phyloP scores from a whole-genome alignment of 345 rosid species.

The Hibiscus mutabilis region DNA sequence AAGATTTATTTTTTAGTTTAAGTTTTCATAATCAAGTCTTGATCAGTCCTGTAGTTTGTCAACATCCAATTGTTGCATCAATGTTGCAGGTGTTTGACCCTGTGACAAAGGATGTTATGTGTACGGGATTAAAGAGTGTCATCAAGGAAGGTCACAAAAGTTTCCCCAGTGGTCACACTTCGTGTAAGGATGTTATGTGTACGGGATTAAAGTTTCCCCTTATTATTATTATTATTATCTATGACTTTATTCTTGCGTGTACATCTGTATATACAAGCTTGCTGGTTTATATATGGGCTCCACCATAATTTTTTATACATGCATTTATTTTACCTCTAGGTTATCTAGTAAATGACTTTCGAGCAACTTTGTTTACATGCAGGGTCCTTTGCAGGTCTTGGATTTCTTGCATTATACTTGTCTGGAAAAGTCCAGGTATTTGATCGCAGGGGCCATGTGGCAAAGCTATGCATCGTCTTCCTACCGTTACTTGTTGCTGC shows the following conservation, averaged over 20 bases:
- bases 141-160: slow-evolving; percentile 93
- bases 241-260: too few species aligned
- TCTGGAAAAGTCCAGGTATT: slow-evolving; percentile 74
- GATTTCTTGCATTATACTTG: slow-evolving; percentile 63
- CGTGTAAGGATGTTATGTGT: too few species aligned
- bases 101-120: slow-evolving; percentile 54
- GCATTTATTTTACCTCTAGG: slow-evolving; percentile 4
- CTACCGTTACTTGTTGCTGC: slow-evolving; percentile 73
- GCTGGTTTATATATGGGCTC: not conserved
- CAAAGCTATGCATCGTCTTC: slow-evolving; percentile 74
- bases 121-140: slow-evolving; percentile 62
- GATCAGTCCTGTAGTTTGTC: slow-evolving; percentile 11
- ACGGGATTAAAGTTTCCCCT: too few species aligned
- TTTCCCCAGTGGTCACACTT: slow-evolving; percentile 95
- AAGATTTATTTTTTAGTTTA: not conserved
- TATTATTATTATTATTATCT: too few species aligned
- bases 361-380: slow-evolving; percentile 29
- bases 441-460: slow-evolving; percentile 80
- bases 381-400: slow-evolving; percentile 94
- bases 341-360: not conserved
- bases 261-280: not conserved
- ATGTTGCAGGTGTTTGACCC: slow-evolving; percentile 46
- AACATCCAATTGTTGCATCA: slow-evolving; percentile 11
- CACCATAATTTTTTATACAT: not conserved
- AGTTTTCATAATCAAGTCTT: not conserved